Percentiles rank a stretch among this genome's conserved stretches.
These are phyloP conservation scores for Candida incommunis DNA, from an alignment of 805 yeast species.

Conservation along the genomic window DNA sequence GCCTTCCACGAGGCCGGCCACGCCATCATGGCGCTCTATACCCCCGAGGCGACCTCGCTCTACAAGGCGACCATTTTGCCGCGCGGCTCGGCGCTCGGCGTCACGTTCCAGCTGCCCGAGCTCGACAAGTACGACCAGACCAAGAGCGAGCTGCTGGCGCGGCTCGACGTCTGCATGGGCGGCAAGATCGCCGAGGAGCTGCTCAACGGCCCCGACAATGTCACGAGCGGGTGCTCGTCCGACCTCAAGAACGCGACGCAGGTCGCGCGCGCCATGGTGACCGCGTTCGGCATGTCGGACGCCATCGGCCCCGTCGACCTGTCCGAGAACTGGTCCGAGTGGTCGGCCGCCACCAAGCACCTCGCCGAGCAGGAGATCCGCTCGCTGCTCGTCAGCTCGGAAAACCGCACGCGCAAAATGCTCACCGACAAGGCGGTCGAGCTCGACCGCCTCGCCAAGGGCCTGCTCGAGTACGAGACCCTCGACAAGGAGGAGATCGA, in stretches of 20 bases:
- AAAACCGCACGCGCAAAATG: slow-evolving; percentile 60
- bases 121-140: slow-evolving; percentile 96
- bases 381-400: slow-evolving; percentile 56
- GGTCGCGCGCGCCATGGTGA: slow-evolving; percentile 94
- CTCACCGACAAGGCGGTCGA: slow-evolving; percentile 51
- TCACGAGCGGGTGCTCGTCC: slow-evolving; percentile 89
- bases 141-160: slow-evolving; percentile 74
- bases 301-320: slow-evolving; percentile 84
- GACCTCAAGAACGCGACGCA: slow-evolving; percentile 83
- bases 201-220: slow-evolving; percentile 80
- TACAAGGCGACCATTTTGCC: slow-evolving; percentile 96
- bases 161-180: slow-evolving; percentile 97
- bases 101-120: slow-evolving; percentile 95
- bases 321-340: slow-evolving; percentile 83
- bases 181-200: slow-evolving; percentile 96
- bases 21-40: slow-evolving; percentile 93
- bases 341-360: slow-evolving; percentile 83
- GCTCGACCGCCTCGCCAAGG: slow-evolving; percentile 79
- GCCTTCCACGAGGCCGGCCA: slow-evolving; percentile 99
- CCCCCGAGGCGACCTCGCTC: slow-evolving; percentile 86
- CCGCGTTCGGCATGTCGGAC: slow-evolving; percentile 92
- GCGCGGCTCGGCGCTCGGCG: slow-evolving; percentile 91
- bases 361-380: slow-evolving; percentile 90
- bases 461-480: slow-evolving; percentile 89
- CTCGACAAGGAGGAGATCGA: slow-evolving; percentile 84